Percentiles rank a stretch among this genome's conserved stretches.
Conservation (phyloP, 2,329 filamentous ascomycete genomes). For the Pestalotiopsis sp. region DNA sequence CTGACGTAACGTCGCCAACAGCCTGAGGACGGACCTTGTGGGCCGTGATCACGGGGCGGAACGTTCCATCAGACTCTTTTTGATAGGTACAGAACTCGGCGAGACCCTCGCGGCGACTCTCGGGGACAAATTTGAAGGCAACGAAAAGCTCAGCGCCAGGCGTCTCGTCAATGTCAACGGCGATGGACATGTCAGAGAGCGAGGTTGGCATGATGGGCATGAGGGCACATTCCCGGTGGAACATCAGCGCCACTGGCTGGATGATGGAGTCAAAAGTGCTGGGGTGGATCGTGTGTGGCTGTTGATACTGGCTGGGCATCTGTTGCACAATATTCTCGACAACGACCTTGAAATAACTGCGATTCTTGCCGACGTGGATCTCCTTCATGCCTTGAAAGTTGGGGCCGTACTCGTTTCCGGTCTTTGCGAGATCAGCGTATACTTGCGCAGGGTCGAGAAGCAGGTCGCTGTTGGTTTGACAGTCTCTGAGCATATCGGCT, state of each 20-base stretch:
- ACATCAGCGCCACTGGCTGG: conserved; percentile 3
- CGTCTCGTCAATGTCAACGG: conserved; percentile 5
- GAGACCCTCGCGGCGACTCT: conserved; percentile 4
- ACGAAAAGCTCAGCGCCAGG: conserved; percentile 16
- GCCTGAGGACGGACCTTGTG: conserved; percentile 10
- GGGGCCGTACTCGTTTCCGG: conserved; percentile 11
- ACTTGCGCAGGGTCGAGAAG: conserved; percentile 5
- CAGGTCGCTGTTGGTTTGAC: neutral
- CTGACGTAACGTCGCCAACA: neutral
- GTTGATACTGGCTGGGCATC: conserved; percentile 11
- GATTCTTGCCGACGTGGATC: conserved; percentile 4
- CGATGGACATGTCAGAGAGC: conserved; percentile 12
- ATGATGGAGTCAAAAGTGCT: conserved; percentile 12
- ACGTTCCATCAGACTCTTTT: conserved; percentile 7
- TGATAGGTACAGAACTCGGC: conserved; percentile 14
- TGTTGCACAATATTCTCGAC: conserved; percentile 6
- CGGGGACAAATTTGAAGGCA: conserved; percentile 8
- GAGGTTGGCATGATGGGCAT: conserved; percentile 15
- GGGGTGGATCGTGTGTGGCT: conserved; percentile 13
- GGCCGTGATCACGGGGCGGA: conserved; percentile 8
- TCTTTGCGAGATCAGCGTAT: neutral
- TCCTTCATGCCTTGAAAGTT: conserved; percentile 9
- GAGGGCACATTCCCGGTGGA: conserved; percentile 12
- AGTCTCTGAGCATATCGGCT: conserved; percentile 1
- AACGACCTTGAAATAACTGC: neutral